Evolutionary conservation across 352 stramenopile genomes (phyloP), one percentile per base, ranked within the genome.

Genomic region (Pythium pyrilobum): DNA sequence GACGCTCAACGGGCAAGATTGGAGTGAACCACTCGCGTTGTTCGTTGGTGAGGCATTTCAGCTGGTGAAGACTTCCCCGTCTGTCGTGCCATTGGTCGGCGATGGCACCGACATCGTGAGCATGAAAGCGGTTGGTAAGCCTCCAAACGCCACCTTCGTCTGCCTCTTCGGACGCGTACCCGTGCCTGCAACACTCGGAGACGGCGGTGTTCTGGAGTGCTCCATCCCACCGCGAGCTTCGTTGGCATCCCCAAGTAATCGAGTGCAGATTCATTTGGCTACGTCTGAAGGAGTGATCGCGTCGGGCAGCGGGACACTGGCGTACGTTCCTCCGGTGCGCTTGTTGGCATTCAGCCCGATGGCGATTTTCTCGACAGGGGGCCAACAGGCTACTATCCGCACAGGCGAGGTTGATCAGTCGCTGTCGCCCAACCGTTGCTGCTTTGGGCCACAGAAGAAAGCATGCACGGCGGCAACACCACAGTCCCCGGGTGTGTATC

Each of bases 1-100:
- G 4, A 50, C 49, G 4, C 20, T 59, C 13, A 65, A 65, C 32
- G 29, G n/a, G 4, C 57, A 65, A 43, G 57, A 65, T 28, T 65
- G 57, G 57, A 65, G 57, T 36, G 23, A 55, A 9, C 29, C 28
- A 20, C 7, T 63, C 0, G 25, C 11, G 13, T 11, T 63, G 1
- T 6, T 23, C 0, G 23, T 64, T 11, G 41, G 31, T 1, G 34
- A 47, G 0, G 32, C 32, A 13, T 64, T 64, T 28, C 24, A 5
- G 21, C 15, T 56, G n/a, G 5, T 23, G 16, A 27, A 25, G 13
- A n/a, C 47, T 4, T 18, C 31, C 24, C 48, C 48, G 11, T 56
- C 37, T 3, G 16, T 27, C 9, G 21, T 47, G 8, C 25, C n/a
- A 3, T 56, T n/a, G n/a, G n/a, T n/a, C n/a, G n/a, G 48, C 28